Base-by-base conservation (phyloP, 805 yeast species). In the Yarrowia deformans region DNA sequence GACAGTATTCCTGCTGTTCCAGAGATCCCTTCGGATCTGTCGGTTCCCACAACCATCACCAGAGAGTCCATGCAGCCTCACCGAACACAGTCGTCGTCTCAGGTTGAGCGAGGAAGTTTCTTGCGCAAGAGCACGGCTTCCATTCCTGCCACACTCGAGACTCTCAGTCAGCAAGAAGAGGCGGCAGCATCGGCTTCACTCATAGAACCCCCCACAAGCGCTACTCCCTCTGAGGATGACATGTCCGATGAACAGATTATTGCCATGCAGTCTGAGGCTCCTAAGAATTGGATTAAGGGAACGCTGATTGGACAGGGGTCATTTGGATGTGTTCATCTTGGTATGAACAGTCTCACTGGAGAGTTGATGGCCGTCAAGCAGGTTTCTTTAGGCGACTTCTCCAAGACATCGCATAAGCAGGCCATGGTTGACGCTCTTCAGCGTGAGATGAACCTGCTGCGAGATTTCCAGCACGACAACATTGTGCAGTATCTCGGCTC, bases 281-380 rank as follows among this genome's bases (percentile, higher is more conserved):
- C 97, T 4, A 84, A 87, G 46, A 86, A 90, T 52, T 95, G 99
- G 99, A 84, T 93, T 54, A 90, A 90, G 74, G 99, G 99, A 58
- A 91, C 97, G 0, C 82, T 93, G 58, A 92, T 95, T 72, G 99
- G 99, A 0, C 88, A 94, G 10, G 99, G 99, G 2, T 89, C 96
- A 70, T 95, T 93, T 81, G 99, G 98, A 40, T 88, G 91, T 1
- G 99, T 95, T 1, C 93, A 90, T 71, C 80, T 95, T 45, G 99
- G 98, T 0, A 87, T 95, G 88, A 91, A 93, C 76, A 90, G 97
- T 0, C 79, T 89, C 42, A 93, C 97, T 0, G 99, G 99, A 52
- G 98, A 93, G 76, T 82, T 95, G 66, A 91, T 94, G 97, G 99
- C 98, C 0, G 97, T 95, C 19, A 95, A 95, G 76, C 97, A 93